phyloP scores from a whole-genome alignment of 1,284 basidiomycete genomes.

The Malassezia sp. region DNA sequence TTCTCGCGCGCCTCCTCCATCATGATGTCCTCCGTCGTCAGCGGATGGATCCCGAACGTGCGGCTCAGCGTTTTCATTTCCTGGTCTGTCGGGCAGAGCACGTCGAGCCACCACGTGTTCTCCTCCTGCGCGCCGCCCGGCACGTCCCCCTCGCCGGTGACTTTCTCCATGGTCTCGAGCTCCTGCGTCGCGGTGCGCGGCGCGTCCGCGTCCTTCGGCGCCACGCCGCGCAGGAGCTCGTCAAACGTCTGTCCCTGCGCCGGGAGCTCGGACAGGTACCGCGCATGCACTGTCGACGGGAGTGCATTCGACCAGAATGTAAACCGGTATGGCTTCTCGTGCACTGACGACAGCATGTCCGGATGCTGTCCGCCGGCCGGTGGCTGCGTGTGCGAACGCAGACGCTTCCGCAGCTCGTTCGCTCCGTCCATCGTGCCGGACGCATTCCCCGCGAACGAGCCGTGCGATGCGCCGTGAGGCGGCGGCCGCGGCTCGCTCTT shows the following conservation, averaged over 20 bases:
- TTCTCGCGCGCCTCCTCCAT: slow-evolving; percentile 99
- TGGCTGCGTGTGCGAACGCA: slow-evolving; percentile 3
- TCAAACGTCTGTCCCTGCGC: slow-evolving; percentile 86
- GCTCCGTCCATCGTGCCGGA: neutral
- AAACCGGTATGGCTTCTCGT: slow-evolving; percentile 72
- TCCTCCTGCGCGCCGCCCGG: slow-evolving; percentile 51
- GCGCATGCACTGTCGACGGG: slow-evolving; percentile 84
- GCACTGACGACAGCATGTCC: neutral
- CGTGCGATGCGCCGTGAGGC: slow-evolving; percentile 4
- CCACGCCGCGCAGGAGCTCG: slow-evolving; percentile 65
- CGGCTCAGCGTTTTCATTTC: slow-evolving; percentile 88
- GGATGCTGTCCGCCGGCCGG: neutral
- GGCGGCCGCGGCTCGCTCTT: slow-evolving; percentile 5
- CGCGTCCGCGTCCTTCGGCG: slow-evolving; percentile 1
- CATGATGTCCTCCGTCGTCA: slow-evolving; percentile 97
- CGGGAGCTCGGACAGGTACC: slow-evolving; percentile 82
- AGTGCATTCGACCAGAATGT: slow-evolving; percentile 95
- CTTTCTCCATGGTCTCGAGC: neutral
- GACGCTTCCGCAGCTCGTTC: neutral
- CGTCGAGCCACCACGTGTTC: slow-evolving; percentile 95
- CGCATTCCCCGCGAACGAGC: slow-evolving; percentile 6
- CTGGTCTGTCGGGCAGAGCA: slow-evolving; percentile 85
- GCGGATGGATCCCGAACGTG: slow-evolving; percentile 79
- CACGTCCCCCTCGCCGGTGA: neutral
- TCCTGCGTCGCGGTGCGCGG: too few relatives aligned